Evolutionary conservation across 805 yeast genomes (phyloP), one percentile per base, ranked within the genome.

Genomic region (Schizosaccharomyces cryophilus): DNA sequence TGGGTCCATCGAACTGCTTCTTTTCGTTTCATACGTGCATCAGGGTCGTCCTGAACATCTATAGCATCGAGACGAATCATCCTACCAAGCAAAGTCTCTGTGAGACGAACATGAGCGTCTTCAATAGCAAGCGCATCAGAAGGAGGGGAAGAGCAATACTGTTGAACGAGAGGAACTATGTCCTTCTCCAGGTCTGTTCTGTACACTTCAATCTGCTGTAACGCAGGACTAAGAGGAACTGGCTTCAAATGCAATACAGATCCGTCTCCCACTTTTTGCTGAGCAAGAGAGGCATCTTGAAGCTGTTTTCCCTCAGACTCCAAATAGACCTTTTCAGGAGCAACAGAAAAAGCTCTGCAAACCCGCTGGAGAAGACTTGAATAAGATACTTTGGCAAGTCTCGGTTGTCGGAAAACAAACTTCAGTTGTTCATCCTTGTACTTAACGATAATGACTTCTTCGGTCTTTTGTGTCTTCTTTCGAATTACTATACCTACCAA

Each of bases 1-100:
- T 56, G 60, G 7, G 42, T 31, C 45, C 42, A 56, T 17, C 61
- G 61, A n/a, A 64, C 56, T 11, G 65, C 65, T 38, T 62, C 65
- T 55, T 64, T 64, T n/a, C 65, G 59, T 42, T 61, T 63, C 7
- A 58, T 26, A n/a, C 65, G 61, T 13, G 60, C 62, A 17, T 60
- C 66, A n/a, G 63, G 61, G 42, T 64, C 62, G 24, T 58, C 64
- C 17, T 59, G 29, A n/a, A 62, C 62, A 55, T 64, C 66, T 19
- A 64, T 55, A 19, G 54, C 64, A 55, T 63, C 65, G 24, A 63
- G 54, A 6, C 48, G 51, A 6, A 63, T 55, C 59, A 63, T 42
- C 38, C 58, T 62, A 19, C 54, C 64, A 11, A 64, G 61, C 4
- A 64, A 45, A 15, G 64, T 56, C 26, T 56, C 60, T 19, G 45